A percentile compares a stretch with the other conserved stretches of the same genome.
Conservation (phyloP, 805 yeast species). For the Saturnispora besseyi region DNA sequence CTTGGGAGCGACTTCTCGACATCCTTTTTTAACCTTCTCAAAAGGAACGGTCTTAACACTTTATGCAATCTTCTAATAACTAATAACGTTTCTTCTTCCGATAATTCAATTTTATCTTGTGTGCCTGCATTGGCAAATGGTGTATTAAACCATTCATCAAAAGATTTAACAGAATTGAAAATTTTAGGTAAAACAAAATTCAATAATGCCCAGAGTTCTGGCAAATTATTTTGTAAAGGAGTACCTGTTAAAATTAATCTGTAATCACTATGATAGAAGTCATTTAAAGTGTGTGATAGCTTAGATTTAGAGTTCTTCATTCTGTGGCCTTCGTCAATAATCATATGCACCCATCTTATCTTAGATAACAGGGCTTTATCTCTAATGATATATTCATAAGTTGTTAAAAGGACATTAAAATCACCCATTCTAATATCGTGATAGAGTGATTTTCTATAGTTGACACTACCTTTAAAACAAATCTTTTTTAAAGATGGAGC, state of each 20-base stretch:
- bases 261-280: constrained; percentile 64
- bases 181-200: constrained; percentile 78
- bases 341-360: constrained; percentile 76
- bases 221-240: constrained; percentile 75
- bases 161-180: constrained; percentile 77
- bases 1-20: constrained; percentile 83
- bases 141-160: constrained; percentile 86
- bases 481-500: constrained; percentile 70
- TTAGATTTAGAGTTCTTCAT: constrained; percentile 76
- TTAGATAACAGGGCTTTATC: constrained; percentile 64
- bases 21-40: constrained; percentile 78
- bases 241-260: constrained; percentile 82
- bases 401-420: constrained; percentile 69
- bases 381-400: constrained; percentile 73
- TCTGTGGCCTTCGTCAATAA: constrained; percentile 86
- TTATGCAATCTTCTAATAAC: constrained; percentile 79
- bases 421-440: constrained; percentile 56
- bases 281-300: constrained; percentile 59
- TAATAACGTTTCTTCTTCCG: constrained; percentile 79
- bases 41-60: constrained; percentile 74
- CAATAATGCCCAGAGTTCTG: constrained; percentile 78
- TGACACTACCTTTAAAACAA: constrained; percentile 71
- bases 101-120: constrained; percentile 69
- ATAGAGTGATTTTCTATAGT: constrained; percentile 58
- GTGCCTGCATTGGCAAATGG: constrained; percentile 81